Evolutionary conservation across 495 filamentous ascomycete species (phyloP).

Genomic region (Talaromyces proteolyticus): DNA sequence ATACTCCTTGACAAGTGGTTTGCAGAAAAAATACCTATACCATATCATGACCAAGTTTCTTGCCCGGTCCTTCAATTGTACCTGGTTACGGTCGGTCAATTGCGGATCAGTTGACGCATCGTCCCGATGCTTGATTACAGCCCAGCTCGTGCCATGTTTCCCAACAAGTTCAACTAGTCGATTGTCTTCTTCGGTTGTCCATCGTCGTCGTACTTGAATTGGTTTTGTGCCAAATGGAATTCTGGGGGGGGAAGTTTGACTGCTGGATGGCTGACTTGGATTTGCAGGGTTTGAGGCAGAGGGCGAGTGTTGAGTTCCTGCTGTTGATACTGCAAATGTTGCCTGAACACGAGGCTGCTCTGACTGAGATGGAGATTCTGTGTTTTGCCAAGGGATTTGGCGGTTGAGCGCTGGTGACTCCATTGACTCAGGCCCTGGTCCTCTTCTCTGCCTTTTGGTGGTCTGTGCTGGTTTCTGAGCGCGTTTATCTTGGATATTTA

Average conservation of each 20-base stretch:
- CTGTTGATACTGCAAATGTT: too few relatives aligned
- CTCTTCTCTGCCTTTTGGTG: background rate
- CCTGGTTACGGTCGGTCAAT: constrained; percentile 61
- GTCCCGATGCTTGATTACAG: constrained; percentile 22
- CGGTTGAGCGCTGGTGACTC: background rate
- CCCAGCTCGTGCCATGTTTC: constrained; percentile 17
- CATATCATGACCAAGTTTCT: constrained; percentile 50
- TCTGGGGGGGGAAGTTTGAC: background rate
- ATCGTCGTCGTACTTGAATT: constrained; percentile 6
- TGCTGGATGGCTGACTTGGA: background rate
- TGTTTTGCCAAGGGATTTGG: background rate
- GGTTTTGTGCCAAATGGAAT: background rate
- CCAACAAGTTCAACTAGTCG: constrained; percentile 22
- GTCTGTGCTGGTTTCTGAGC: constrained; percentile 19
- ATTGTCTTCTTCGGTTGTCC: constrained; percentile 19
- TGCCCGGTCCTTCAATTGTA: constrained; percentile 79
- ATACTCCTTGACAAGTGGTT: background rate
- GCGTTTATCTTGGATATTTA: constrained; percentile 11
- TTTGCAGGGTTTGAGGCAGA: too few relatives aligned
- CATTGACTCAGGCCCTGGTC: background rate
- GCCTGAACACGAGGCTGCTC: too few relatives aligned
- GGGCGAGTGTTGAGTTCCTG: background rate
- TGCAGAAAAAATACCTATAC: constrained; percentile 13
- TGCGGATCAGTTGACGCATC: constrained; percentile 15
- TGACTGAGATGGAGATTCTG: too few relatives aligned